Evolutionary conservation across 2,329 filamentous ascomycete genomes (phyloP).

Genomic region (Passalora sequoiae): DNA sequence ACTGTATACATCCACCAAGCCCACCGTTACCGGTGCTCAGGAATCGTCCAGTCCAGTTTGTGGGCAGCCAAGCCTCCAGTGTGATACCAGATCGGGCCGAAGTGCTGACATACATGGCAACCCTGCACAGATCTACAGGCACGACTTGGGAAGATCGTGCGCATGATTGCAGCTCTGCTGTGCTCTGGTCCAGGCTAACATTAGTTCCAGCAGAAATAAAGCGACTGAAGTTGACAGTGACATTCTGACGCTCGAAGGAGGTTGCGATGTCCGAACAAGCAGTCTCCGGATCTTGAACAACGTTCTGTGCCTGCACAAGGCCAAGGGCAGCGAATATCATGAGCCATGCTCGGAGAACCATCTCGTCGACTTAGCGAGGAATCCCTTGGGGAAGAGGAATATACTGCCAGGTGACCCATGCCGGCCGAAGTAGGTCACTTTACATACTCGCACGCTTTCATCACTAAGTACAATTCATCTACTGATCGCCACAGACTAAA

Average conservation of each 20-base stretch:
- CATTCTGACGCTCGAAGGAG: conserved; percentile 22
- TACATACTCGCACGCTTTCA: too few species aligned
- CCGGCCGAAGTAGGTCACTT: too few species aligned
- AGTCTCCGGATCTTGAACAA: conserved; percentile 13
- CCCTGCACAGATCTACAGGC: conserved; percentile 38
- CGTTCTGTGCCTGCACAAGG: conserved; percentile 3
- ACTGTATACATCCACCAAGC: conserved; percentile 37
- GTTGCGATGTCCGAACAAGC: conserved; percentile 22
- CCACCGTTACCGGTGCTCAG: conserved; percentile 41
- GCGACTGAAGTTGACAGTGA: conserved; percentile 26
- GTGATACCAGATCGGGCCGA: conserved; percentile 38
- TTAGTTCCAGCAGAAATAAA: conserved; percentile 29
- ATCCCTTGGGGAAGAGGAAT: not conserved
- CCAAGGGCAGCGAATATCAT: not conserved
- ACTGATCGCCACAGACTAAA: too few species aligned
- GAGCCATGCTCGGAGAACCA: not conserved
- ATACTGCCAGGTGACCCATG: too few species aligned
- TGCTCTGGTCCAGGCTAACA: conserved; percentile 20
- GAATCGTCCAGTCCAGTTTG: conserved; percentile 39
- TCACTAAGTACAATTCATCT: too few species aligned
- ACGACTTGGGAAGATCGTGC: conserved; percentile 28
- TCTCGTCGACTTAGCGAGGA: not conserved
- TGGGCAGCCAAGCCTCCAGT: conserved; percentile 44
- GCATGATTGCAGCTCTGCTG: conserved; percentile 40
- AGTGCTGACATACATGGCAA: conserved; percentile 39